Evolutionary conservation across 169 alveolate species (phyloP), one percentile per base, ranked within the genome.

Genomic region (Plasmodium inui): DNA sequence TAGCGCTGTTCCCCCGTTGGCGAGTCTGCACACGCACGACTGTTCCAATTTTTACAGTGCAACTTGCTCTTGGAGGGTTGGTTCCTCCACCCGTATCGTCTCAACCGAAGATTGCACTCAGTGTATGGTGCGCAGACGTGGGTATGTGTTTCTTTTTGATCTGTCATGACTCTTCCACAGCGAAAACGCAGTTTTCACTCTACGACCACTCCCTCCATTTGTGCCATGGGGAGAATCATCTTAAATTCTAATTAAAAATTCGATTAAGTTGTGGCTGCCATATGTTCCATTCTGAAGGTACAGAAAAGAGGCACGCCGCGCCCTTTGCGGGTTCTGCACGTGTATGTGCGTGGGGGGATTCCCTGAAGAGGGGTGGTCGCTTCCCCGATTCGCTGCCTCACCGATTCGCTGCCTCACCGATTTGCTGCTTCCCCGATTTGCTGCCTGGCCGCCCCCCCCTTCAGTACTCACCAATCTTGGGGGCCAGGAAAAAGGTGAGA

Each of bases 401-500:
- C 71, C 71, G 26, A 0, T 55, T 55, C 71, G 26, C 70, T 8
- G 1, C 70, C 6, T 53, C 2, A 3, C 70, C 2, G 19, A 1
- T 53, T 53, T 2, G 19, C 70, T 8, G 19, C 70, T 53, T 53
- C 70, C 4, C 70, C 70, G 6, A 0, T 53, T 1, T 2, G 19
- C 70, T 2, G 19, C 10, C 6, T 53, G 4, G 19, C 70, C 70
- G 19, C 70, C 7, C 10, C 3, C 22, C 22, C 17, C 74, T 14
- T 57, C 50, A 89, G 89, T 89, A 96, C 73, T 96, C 97, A 9
- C 96, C 97, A 57, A 96, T 96, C 82, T 96, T 96, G 9, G 97
- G 97, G 30, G 97, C 97, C n/a, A 96, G 93, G 88, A 95, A 96
- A 84, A 96, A 96, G 74, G 96, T 96, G 55, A 96, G 71, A 50